Evolutionary conservation across 495 filamentous ascomycete genomes (phyloP).

Genomic region (Apiosordaria backusii): DNA sequence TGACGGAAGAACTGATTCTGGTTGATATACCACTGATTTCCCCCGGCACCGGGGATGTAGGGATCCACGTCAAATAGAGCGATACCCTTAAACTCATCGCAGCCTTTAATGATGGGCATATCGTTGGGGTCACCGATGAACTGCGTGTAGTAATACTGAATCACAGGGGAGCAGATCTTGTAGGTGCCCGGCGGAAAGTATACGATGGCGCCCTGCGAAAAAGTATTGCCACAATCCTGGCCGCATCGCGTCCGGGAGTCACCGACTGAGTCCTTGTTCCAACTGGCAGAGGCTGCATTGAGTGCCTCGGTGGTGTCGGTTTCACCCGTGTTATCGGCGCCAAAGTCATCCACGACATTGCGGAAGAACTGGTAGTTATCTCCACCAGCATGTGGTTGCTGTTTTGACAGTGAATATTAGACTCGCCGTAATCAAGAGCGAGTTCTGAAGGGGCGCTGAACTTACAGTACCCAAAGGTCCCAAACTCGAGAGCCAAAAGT

Average conservation of each 20-base stretch:
- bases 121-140: slow-evolving; percentile 64
- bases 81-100: slow-evolving; percentile 66
- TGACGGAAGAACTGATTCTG: slow-evolving; percentile 76
- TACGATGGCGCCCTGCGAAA: slow-evolving; percentile 65
- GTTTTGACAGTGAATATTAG: not conserved
- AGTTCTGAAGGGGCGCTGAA: not conserved
- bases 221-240: slow-evolving; percentile 69
- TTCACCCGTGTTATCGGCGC: slow-evolving; percentile 55
- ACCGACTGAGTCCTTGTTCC: slow-evolving; percentile 76
- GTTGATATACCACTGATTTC: slow-evolving; percentile 29
- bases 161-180: slow-evolving; percentile 56
- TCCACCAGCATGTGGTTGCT: not conserved
- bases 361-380: slow-evolving; percentile 53
- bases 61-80: slow-evolving; percentile 80
- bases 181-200: slow-evolving; percentile 79
- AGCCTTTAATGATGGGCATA: slow-evolving; percentile 66
- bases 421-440: too few relatives aligned
- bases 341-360: slow-evolving; percentile 70
- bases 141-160: slow-evolving; percentile 70
- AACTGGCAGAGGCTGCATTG: slow-evolving; percentile 69
- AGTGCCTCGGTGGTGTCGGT: slow-evolving; percentile 81
- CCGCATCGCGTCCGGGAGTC: slow-evolving; percentile 69
- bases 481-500: slow-evolving; percentile 5
- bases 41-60: slow-evolving; percentile 44
- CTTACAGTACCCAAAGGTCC: slow-evolving; percentile 7